phyloP scores from a whole-genome alignment of 805 yeast genomes.

The Soucietia sequanensis region DNA sequence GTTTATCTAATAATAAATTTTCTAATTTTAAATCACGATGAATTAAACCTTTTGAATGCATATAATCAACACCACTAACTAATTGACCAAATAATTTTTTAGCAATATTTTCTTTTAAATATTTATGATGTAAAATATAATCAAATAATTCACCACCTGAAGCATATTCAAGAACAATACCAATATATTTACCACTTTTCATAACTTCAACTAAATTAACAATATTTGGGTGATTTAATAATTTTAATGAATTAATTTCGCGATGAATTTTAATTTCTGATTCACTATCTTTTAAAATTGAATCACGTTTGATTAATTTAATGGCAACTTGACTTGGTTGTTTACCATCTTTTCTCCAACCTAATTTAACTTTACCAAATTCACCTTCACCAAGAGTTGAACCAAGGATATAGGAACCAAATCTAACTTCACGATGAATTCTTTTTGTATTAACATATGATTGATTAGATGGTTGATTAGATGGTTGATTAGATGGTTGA shows the following conservation, averaged over 20 bases:
- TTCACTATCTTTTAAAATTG: constrained; percentile 82
- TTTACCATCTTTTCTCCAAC: constrained; percentile 87
- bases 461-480: no score
- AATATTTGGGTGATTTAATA: constrained; percentile 89
- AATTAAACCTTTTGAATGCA: constrained; percentile 77
- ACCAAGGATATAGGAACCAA: constrained; percentile 89
- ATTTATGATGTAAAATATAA: constrained; percentile 81
- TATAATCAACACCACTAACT: constrained; percentile 88
- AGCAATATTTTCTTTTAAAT: constrained; percentile 83
- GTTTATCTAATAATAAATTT: constrained; percentile 75
- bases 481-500: no score
- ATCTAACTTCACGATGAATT: constrained; percentile 66
- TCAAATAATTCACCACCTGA: constrained; percentile 97
- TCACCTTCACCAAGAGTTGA: constrained; percentile 97
- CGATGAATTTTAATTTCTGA: constrained; percentile 87
- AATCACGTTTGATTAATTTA: constrained; percentile 84
- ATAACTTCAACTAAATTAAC: constrained; percentile 88
- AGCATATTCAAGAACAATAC: constrained; percentile 94
- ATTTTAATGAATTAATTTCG: constrained; percentile 87
- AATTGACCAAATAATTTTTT: constrained; percentile 88
- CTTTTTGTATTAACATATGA: constrained; percentile 20
- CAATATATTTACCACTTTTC: constrained; percentile 92
- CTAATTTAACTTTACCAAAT: constrained; percentile 95
- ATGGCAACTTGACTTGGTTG: constrained; percentile 88
- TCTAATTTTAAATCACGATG: constrained; percentile 78